Percentiles rank a stretch among this genome's conserved stretches.
These are phyloP conservation scores for Acanthamoeba lenticulata DNA, from an alignment of 208 protist species.

Conservation along the genomic window DNA sequence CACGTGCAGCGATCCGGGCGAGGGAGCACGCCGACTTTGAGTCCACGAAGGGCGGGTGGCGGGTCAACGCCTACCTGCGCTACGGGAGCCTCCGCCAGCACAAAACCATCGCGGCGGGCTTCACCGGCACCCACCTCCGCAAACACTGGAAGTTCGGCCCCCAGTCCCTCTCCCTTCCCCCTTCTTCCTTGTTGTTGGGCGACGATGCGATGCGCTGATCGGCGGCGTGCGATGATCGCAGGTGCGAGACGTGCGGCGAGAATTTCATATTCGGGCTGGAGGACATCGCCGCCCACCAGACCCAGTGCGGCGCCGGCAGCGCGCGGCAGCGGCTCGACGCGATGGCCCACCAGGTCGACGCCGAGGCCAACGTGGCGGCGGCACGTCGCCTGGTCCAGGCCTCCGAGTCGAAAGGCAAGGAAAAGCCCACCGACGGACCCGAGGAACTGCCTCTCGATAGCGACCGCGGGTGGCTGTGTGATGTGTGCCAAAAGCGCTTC, in stretches of 20 bases:
- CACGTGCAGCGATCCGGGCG: background rate
- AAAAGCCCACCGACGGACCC: background rate
- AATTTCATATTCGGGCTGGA: slow-evolving; percentile 25
- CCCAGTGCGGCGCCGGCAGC: background rate
- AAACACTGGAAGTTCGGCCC: background rate
- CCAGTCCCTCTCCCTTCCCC: background rate
- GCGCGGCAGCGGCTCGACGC: too few relatives aligned
- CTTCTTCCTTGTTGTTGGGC: background rate
- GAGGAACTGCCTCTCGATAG: background rate
- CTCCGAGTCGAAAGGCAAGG: background rate
- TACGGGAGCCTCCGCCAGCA: background rate
- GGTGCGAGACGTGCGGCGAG: slow-evolving; percentile 11
- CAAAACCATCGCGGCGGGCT: slow-evolving; percentile 28
- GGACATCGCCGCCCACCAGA: slow-evolving; percentile 26
- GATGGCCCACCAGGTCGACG: too few relatives aligned
- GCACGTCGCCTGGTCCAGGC: too few relatives aligned
- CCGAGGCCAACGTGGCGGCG: background rate
- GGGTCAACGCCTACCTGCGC: slow-evolving; percentile 15
- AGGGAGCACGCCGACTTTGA: slow-evolving; percentile 52
- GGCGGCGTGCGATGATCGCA: background rate
- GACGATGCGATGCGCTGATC: background rate
- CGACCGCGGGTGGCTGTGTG: slow-evolving; percentile 10
- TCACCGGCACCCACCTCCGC: slow-evolving; percentile 22
- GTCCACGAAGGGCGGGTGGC: slow-evolving; percentile 38
- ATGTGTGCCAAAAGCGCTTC: slow-evolving; percentile 28